Conservation (phyloP, 192 early-diverging fungal species). For the Coemansia sp. region DNA sequence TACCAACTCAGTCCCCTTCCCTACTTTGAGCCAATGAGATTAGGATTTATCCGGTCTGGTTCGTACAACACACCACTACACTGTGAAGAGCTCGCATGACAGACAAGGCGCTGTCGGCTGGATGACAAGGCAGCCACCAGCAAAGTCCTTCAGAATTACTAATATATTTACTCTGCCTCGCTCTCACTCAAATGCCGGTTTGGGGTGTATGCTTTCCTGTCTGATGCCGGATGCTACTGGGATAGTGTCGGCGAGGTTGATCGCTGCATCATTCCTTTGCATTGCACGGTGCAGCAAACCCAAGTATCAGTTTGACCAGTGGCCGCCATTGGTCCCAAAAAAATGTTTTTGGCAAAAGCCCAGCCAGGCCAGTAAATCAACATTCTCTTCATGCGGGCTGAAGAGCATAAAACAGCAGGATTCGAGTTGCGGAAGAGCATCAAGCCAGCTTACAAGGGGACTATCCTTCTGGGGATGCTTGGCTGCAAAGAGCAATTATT, state of each 20-base stretch:
- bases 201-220: neutral
- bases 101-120: neutral
- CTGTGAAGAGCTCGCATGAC: neutral
- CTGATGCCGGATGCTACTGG: neutral
- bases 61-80: neutral
- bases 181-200: neutral
- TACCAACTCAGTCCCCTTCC: neutral
- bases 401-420: neutral
- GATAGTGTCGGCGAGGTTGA: neutral
- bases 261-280: conserved; percentile 10
- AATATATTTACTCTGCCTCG: neutral
- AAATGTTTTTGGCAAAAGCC: neutral
- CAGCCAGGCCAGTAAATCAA: neutral
- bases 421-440: neutral
- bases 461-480: neutral
- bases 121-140: neutral
- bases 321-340: conserved; percentile 11
- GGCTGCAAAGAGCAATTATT: neutral
- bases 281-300: neutral
- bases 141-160: neutral
- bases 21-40: conserved; percentile 1
- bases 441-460: neutral
- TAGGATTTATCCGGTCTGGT: neutral
- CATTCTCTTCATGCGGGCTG: neutral
- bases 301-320: neutral